Evolutionary conservation across 495 filamentous ascomycete genomes (phyloP).

Genomic region (Daldinia grandis): DNA sequence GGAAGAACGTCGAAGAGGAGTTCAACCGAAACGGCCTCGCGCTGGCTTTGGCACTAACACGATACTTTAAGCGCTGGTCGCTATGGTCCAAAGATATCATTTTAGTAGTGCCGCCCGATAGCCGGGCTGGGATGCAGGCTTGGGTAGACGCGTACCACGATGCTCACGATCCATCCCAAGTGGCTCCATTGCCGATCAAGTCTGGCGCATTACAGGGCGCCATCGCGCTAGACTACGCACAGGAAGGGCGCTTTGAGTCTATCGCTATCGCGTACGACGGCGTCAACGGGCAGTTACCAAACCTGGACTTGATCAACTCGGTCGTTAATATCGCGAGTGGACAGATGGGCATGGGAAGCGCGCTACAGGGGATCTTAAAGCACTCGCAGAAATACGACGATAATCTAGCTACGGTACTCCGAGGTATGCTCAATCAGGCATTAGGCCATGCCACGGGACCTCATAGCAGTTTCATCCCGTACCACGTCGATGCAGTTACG

Average conservation of each 20-base stretch:
- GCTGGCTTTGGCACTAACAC: slow-evolving; percentile 81
- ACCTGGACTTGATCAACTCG: slow-evolving; percentile 94
- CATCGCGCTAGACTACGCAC: slow-evolving; percentile 91
- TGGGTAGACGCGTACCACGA: slow-evolving; percentile 99
- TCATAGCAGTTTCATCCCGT: slow-evolving; percentile 95
- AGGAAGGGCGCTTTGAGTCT: slow-evolving; percentile 80
- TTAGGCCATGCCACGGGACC: slow-evolving; percentile 89
- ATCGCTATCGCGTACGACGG: slow-evolving; percentile 95
- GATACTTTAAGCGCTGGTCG: slow-evolving; percentile 98
- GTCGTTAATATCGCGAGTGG: slow-evolving; percentile 86
- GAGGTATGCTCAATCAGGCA: slow-evolving; percentile 92
- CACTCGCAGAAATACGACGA: slow-evolving; percentile 84
- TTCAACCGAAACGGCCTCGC: slow-evolving; percentile 88
- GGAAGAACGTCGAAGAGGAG: slow-evolving; percentile 81
- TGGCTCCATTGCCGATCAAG: slow-evolving; percentile 86
- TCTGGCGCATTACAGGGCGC: slow-evolving; percentile 93
- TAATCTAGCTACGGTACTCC: slow-evolving; percentile 86
- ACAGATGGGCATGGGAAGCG: slow-evolving; percentile 88
- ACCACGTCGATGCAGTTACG: slow-evolving; percentile 96
- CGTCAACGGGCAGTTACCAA: slow-evolving; percentile 93
- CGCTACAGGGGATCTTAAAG: slow-evolving; percentile 84
- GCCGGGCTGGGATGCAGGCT: slow-evolving; percentile 88
- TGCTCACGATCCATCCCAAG: slow-evolving; percentile 70
- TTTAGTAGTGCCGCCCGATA: slow-evolving; percentile 87
- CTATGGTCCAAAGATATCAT: slow-evolving; percentile 99